Evolutionary conservation across 805 yeast genomes (phyloP).

Genomic region (Saccharomycopsis lassenensis): DNA sequence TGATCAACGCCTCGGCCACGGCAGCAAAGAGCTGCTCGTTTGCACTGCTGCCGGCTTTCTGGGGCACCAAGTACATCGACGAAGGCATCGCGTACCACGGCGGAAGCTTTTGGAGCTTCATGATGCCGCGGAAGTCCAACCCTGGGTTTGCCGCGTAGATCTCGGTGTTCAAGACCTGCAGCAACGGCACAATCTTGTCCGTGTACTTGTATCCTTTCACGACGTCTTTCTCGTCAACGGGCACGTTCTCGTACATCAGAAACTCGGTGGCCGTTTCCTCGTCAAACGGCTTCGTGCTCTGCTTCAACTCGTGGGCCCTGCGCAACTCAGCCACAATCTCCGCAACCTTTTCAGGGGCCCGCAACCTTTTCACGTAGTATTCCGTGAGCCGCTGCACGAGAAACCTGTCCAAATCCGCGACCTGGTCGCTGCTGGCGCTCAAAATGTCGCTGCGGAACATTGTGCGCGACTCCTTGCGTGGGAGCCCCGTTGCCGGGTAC

Average conservation of each 20-base stretch:
- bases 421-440: too few relatives aligned
- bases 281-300: too few relatives aligned
- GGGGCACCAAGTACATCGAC: background rate
- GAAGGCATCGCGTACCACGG: slow-evolving; percentile 48
- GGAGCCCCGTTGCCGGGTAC: too few relatives aligned
- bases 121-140: slow-evolving; percentile 55
- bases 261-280: too few relatives aligned
- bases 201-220: slow-evolving; percentile 64
- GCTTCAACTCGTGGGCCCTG: too few relatives aligned
- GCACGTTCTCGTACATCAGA: slow-evolving; percentile 19
- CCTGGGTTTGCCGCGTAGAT: slow-evolving; percentile 38
- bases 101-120: slow-evolving; percentile 36
- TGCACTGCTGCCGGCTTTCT: slow-evolving; percentile 23
- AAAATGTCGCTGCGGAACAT: too few relatives aligned
- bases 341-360: too few relatives aligned
- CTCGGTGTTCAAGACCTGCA: slow-evolving; percentile 34
- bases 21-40: slow-evolving; percentile 35
- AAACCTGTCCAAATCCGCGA: too few relatives aligned
- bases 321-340: too few relatives aligned
- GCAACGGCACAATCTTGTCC: slow-evolving; percentile 41
- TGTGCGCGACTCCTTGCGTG: too few relatives aligned
- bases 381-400: too few relatives aligned
- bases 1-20: slow-evolving; percentile 42
- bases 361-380: too few relatives aligned
- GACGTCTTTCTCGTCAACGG: slow-evolving; percentile 31